Base-by-base conservation (phyloP, 2,329 filamentous ascomycete species). In the Botrytis paeoniae region DNA sequence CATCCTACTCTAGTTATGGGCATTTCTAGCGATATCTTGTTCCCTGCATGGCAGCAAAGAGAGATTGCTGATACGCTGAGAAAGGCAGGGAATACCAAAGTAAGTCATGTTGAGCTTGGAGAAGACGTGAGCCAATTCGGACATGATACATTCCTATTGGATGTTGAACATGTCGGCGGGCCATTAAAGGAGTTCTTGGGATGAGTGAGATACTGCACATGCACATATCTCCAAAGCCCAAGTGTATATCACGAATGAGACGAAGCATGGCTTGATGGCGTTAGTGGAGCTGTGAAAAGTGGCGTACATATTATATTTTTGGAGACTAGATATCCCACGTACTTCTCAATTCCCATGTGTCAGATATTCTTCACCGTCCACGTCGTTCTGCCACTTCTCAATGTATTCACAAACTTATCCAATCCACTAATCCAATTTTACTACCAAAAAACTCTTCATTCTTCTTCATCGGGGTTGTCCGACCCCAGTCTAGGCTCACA, bases 11-110 rank as follows among this genome's bases (percentile, higher is more conserved):
- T 99, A 35, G 93, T 99, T 18, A 91, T 99, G 85, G 96, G 96
- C 48, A 96, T 98, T 6, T 93, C 94, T 0, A 98, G 94, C 78
- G 96, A 99, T 81, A 98, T 98, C 68, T 84, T 99, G 51, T 99
- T 99, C 83, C 96, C 96, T 0, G 94, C 96, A 0, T 99, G 96
- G 95, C 96, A 99, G 84, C 96, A 99, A 84, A 89, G 93, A 70
- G 96, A 99, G 82, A 91, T 99, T 75, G 95, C 95, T 5, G 91
- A 95, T 79, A 92, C 95, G 4, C 85, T 99, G 76, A 89, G 90
- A 74, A 87, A 88, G 48, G 88, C 88, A 0, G 96, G 96, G 0
- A 98, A 97, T 80, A 86, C 89, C 75, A 89, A 88, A 45, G 95
- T 99, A 0, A 91, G 90, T 62, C 94, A 99, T 82, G 88, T 96